Conservation (phyloP, 1,139 yeast species). For the Protomyces inouyei region DNA sequence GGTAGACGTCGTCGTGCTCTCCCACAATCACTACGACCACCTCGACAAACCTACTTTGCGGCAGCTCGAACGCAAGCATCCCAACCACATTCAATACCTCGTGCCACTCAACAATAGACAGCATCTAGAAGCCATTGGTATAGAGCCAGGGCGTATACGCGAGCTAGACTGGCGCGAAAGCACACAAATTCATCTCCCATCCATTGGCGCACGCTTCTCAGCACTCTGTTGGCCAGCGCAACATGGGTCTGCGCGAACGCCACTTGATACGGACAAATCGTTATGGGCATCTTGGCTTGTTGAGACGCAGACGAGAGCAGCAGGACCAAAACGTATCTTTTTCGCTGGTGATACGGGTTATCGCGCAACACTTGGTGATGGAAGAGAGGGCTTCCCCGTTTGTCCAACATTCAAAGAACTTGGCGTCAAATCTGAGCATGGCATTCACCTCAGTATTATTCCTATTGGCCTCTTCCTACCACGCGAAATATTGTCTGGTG, state of each 20-base stretch:
- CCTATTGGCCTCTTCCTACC: constrained; percentile 97
- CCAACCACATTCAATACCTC: constrained; percentile 37
- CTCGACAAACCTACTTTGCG: constrained; percentile 29
- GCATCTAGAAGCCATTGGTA: constrained; percentile 38
- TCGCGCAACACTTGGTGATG: constrained; percentile 47
- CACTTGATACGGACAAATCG: constrained; percentile 70
- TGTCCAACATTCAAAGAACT: constrained; percentile 51
- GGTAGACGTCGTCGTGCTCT: constrained; percentile 69
- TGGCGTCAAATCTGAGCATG: constrained; percentile 56
- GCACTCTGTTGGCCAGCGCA: constrained; percentile 64
- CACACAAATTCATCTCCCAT: constrained; percentile 33
- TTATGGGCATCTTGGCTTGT: constrained; percentile 51
- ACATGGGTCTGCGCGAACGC: constrained; percentile 90
- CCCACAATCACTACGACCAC: constrained; percentile 63
- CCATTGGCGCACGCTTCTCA: constrained; percentile 13
- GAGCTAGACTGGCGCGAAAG: constrained; percentile 96
- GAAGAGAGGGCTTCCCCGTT: constrained; percentile 26
- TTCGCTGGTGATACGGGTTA: constrained; percentile 74
- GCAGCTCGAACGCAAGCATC: constrained; percentile 13
- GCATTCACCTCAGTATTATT: constrained; percentile 54
- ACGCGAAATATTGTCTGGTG: constrained; percentile 80
- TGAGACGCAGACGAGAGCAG: not conserved
- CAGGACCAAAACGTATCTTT: constrained; percentile 23
- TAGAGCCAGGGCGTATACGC: constrained; percentile 46
- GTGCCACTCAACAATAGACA: constrained; percentile 74